phyloP scores from a whole-genome alignment of 2,329 filamentous ascomycete genomes.

The Clonostachys rosea region DNA sequence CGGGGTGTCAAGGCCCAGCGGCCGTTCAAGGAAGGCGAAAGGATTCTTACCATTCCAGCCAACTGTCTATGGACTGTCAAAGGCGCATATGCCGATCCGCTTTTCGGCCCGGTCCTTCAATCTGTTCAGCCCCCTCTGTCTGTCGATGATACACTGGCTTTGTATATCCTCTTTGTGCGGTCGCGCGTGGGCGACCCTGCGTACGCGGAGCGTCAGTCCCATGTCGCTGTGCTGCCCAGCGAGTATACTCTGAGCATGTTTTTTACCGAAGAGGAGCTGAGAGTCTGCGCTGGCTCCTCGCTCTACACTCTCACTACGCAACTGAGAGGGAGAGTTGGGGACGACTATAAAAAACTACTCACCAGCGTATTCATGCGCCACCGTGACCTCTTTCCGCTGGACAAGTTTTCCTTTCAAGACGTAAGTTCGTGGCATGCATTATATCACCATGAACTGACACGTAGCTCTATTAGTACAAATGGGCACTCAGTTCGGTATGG shows the following conservation, averaged over 20 bases:
- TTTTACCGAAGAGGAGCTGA: slow-evolving; percentile 22
- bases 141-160: too few species aligned
- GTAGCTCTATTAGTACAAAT: too few species aligned
- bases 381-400: slow-evolving; percentile 22
- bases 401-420: slow-evolving; percentile 22
- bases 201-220: too few species aligned
- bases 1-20: slow-evolving; percentile 19
- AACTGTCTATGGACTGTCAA: slow-evolving; percentile 22
- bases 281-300: slow-evolving; percentile 23
- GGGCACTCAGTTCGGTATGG: too few species aligned
- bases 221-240: slow-evolving; percentile 19
- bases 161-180: too few species aligned
- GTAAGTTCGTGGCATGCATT: slow-evolving; percentile 28
- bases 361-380: slow-evolving; percentile 17
- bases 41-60: slow-evolving; percentile 22
- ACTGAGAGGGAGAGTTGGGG: slow-evolving; percentile 16
- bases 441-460: slow-evolving; percentile 9
- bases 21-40: slow-evolving; percentile 22
- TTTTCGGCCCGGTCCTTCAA: slow-evolving; percentile 21
- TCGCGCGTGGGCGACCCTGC: too few species aligned
- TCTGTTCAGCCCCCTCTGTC: slow-evolving; percentile 20
- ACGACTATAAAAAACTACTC: slow-evolving; percentile 19
- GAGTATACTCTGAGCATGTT: slow-evolving; percentile 26
- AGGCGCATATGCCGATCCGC: slow-evolving; percentile 19
- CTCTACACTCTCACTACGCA: slow-evolving; percentile 23